These are phyloP conservation scores for Vinca minor DNA, from an alignment of 257 asterid genomes.

Conservation along the genomic window DNA sequence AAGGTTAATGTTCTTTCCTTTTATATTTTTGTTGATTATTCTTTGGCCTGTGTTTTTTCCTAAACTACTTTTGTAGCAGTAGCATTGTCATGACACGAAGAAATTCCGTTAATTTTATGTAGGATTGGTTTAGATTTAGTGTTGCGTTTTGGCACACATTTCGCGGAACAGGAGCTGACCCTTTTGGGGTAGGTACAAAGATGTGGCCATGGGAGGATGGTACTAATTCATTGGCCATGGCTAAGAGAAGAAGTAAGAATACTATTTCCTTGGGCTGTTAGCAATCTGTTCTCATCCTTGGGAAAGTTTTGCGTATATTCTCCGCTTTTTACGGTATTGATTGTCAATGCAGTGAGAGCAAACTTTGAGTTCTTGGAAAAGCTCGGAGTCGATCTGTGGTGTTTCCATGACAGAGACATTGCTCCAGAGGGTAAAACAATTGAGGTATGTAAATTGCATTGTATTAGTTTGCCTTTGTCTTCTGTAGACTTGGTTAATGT, in stretches of 20 bases:
- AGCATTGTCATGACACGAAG: background rate
- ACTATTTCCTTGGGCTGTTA: background rate
- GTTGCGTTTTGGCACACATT: constrained; percentile 99
- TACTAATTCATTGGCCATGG: constrained; percentile 87
- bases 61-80: too few species aligned
- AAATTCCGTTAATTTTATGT: background rate
- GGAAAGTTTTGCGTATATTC: background rate
- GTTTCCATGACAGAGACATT: constrained; percentile 94
- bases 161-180: constrained; percentile 93
- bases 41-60: background rate
- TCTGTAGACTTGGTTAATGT: too few species aligned
- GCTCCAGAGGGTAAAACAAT: constrained; percentile 93
- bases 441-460: constrained; percentile 45
- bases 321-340: constrained; percentile 2
- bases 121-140: constrained; percentile 98
- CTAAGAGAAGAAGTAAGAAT: constrained; percentile 76
- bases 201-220: constrained; percentile 99
- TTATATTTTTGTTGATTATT: background rate
- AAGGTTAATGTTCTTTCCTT: constrained; percentile 42
- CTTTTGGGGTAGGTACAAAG: constrained; percentile 94
- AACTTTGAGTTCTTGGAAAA: constrained; percentile 88
- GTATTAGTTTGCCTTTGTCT: too few species aligned
- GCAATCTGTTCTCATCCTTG: background rate
- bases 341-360: constrained; percentile 71
- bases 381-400: constrained; percentile 88